These are phyloP conservation scores for Geosmithia flava DNA, from an alignment of 2,329 filamentous ascomycete species.

Conservation along the genomic window DNA sequence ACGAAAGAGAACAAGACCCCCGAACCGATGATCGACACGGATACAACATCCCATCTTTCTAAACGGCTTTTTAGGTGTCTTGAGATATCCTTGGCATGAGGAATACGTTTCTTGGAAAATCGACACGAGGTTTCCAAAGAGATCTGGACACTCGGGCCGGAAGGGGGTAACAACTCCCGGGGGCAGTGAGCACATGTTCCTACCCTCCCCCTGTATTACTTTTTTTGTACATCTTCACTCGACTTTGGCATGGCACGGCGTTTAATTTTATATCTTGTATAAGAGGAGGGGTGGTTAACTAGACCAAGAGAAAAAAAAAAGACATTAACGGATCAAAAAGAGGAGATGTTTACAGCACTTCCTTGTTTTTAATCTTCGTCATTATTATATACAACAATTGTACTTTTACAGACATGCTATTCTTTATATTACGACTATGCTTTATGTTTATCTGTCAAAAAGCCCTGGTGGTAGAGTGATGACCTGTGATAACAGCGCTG, in stretches of 20 bases:
- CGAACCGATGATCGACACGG: background rate
- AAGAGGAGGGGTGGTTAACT: slow-evolving; percentile 7
- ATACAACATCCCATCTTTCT: no score
- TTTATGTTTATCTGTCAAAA: no score
- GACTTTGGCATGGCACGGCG: slow-evolving; percentile 40
- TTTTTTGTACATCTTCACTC: slow-evolving; percentile 37
- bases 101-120: no score
- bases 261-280: slow-evolving; percentile 13
- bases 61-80: no score
- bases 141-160: no score
- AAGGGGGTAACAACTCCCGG: no score
- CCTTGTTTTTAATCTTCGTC: background rate
- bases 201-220: slow-evolving; percentile 18
- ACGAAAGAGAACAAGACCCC: background rate
- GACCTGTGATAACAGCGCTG: no score
- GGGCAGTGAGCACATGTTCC: background rate
- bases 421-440: no score
- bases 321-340: background rate
- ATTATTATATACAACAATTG: background rate
- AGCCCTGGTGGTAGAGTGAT: no score
- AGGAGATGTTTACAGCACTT: background rate
- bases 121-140: no score
- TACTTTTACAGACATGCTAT: no score
- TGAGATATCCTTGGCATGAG: no score
- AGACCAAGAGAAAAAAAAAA: slow-evolving; percentile 8